Base-by-base conservation (phyloP, 768 basidiomycete species). In the Pleurotus tuoliensis region DNA sequence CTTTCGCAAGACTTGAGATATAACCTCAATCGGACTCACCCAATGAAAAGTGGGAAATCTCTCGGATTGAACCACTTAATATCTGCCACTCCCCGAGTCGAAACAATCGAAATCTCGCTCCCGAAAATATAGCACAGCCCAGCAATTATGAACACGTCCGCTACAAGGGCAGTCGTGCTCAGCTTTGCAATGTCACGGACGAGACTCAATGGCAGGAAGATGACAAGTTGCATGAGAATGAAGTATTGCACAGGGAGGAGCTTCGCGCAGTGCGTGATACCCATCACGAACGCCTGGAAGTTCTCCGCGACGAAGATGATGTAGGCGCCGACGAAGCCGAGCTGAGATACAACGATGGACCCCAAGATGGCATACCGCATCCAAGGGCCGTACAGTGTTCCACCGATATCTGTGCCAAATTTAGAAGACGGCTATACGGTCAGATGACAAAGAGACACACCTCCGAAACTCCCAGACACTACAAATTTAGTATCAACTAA, bases 251-350 rank as follows among this genome's bases (percentile, higher is more conserved):
- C 84, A 1, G 87, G 79, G 61, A 92, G 75, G 34, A 79, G 69
- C 46, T 77, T 85, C 15, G 78, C 62, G 71, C 94, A 95, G 54
- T 92, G 74, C 1, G 92, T 88, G 41, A 94, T 78, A 9, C 88
- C 92, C 59, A 87, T 72, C 38, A 94, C 79, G 71, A 98, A 94
- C 2, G 94, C 88, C 77, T 93, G 66, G 12, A 94, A 79, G 67
- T 95, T 97, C 73, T 95, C 84, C 1, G 95, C 88, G 43, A 98
- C 93, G 68, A 98, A 98, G 67, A 98, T 97, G 13, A 88, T 93
- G 70, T 99, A 99, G 11, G 94, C 94, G 34, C 83, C 67, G 45
- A 90, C 89, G 69, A 94, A 95, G 40, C 93, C 93, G 37, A 95
- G 73, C 68, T 94, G 97, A 1, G 96, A 98, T 20, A 95, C 67